Evolutionary conservation across 768 basidiomycete genomes (phyloP).

Genomic region (Suillus occidentalis): DNA sequence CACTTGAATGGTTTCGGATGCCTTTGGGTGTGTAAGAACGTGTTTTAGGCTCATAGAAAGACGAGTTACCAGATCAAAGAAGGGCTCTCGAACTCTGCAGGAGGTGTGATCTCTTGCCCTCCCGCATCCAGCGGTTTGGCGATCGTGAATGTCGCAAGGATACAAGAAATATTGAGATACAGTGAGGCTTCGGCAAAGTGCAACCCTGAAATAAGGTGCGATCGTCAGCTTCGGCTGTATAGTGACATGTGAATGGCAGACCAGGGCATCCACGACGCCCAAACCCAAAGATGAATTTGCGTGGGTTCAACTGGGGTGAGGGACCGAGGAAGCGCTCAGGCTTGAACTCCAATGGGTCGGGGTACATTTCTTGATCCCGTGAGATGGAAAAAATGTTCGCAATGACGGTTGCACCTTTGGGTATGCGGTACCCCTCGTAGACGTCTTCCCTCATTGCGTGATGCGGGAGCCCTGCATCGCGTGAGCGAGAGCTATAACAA

Average conservation of each 20-base stretch:
- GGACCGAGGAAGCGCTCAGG: constrained; percentile 25
- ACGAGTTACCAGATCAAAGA: not conserved
- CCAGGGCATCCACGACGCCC: constrained; percentile 22
- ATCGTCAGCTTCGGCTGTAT: not conserved
- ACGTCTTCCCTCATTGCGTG: constrained; percentile 10
- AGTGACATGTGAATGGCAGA: not conserved
- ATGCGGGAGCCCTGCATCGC: not conserved
- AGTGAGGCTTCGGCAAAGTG: constrained; percentile 35
- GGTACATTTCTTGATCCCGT: constrained; percentile 19
- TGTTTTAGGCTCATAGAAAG: not conserved
- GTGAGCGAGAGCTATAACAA: not conserved
- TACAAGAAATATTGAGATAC: constrained; percentile 37
- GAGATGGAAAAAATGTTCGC: constrained; percentile 23
- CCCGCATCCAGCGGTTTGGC: constrained; percentile 31
- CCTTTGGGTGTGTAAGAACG: not conserved
- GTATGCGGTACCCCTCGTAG: constrained; percentile 24
- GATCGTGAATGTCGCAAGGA: constrained; percentile 40
- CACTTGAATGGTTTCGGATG: not conserved
- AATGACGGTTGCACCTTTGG: constrained; percentile 16
- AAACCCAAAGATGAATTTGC: constrained; percentile 18
- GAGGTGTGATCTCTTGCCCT: not conserved
- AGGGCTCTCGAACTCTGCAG: not conserved
- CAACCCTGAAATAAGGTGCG: not conserved
- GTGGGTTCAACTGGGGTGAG: constrained; percentile 15
- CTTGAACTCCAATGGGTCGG: constrained; percentile 19